These are phyloP conservation scores for Claviceps paspali DNA, from an alignment of 2,329 filamentous ascomycete species.

Conservation along the genomic window DNA sequence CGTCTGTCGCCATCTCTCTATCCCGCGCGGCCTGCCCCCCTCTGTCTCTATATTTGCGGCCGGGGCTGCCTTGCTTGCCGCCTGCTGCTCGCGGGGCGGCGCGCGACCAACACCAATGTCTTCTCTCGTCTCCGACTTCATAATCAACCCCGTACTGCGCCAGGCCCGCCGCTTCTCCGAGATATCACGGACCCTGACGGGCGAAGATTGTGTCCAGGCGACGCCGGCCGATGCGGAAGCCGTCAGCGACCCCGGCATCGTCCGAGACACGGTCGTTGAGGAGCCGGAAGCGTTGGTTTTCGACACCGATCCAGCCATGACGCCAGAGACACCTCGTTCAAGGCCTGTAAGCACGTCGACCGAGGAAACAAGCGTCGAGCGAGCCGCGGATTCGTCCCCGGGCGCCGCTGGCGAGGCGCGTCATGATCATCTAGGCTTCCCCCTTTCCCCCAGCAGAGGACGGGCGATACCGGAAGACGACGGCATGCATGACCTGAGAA, in stretches of 20 bases:
- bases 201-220: slow-evolving; percentile 16
- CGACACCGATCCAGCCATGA: slow-evolving; percentile 5
- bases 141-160: slow-evolving; percentile 51
- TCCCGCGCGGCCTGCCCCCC: too few species aligned
- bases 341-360: slow-evolving; percentile 20
- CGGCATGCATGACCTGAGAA: slow-evolving; percentile 55
- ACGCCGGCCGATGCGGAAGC: slow-evolving; percentile 10
- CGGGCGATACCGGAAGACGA: slow-evolving; percentile 55
- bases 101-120: slow-evolving; percentile 31
- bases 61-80: neutral
- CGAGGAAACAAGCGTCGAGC: slow-evolving; percentile 19
- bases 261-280: slow-evolving; percentile 8
- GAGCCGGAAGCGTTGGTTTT: neutral
- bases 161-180: slow-evolving; percentile 50
- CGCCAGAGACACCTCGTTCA: slow-evolving; percentile 12
- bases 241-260: slow-evolving; percentile 14
- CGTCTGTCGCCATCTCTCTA: neutral
- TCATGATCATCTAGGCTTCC: slow-evolving; percentile 20
- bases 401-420: slow-evolving; percentile 11
- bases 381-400: slow-evolving; percentile 9
- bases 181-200: slow-evolving; percentile 24
- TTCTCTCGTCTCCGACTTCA: slow-evolving; percentile 47
- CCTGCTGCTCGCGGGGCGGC: neutral
- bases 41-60: too few species aligned
- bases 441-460: slow-evolving; percentile 15